A percentile compares a stretch with the other conserved stretches of the same genome.
These are phyloP conservation scores for Antitrichia curtipendula DNA, from an alignment of 225 moss, liverwort and hornwort genomes.

Conservation along the genomic window DNA sequence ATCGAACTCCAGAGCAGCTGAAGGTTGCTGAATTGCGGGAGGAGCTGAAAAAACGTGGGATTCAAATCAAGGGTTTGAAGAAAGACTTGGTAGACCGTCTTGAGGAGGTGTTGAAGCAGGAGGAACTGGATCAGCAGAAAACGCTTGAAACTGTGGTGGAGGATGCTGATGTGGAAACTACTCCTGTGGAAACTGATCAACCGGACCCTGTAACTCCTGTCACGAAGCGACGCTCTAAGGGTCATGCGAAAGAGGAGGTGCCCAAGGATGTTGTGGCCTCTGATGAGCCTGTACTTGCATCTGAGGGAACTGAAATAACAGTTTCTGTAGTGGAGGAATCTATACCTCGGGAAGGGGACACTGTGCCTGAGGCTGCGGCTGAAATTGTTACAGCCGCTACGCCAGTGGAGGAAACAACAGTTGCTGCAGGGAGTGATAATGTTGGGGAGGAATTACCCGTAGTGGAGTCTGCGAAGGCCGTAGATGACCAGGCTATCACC, in stretches of 20 bases:
- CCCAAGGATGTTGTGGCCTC: not conserved
- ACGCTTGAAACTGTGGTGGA: not conserved
- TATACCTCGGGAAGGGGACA: not conserved
- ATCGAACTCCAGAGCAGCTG: constrained; percentile 98
- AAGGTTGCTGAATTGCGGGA: constrained; percentile 93
- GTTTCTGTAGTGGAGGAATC: not conserved
- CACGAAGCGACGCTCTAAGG: constrained; percentile 10
- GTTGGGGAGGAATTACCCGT: not conserved
- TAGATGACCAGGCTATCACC: constrained; percentile 1
- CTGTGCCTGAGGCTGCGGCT: not conserved
- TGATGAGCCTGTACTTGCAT: constrained; percentile 13
- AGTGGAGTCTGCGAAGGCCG: not conserved
- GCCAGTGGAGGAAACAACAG: not conserved
- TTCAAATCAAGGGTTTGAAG: constrained; percentile 82
- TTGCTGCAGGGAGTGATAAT: not conserved
- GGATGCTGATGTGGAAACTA: constrained; percentile 1
- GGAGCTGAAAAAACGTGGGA: constrained; percentile 82
- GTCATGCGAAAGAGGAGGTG: not conserved
- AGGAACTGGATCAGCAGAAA: constrained; percentile 37
- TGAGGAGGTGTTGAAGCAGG: constrained; percentile 75
- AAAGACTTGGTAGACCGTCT: constrained; percentile 94
- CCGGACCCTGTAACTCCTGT: constrained; percentile 16
- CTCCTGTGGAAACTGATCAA: constrained; percentile 5
- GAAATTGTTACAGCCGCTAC: not conserved
- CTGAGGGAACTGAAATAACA: constrained; percentile 8